Base-by-base conservation (phyloP, 169 alveolate genomes). In the Hepatocystis sp. region DNA sequence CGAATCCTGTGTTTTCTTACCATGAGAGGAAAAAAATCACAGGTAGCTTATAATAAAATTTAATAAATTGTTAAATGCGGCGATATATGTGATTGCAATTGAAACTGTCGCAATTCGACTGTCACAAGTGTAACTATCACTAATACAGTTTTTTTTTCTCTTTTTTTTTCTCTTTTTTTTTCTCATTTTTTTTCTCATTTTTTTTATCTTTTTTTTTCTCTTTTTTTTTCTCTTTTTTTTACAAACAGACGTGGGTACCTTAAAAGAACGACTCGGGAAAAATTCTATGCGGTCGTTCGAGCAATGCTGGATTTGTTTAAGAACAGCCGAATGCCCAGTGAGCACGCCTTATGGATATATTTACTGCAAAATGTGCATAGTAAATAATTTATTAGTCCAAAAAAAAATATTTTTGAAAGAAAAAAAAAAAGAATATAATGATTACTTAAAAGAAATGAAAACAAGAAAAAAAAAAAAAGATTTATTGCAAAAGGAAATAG, bases 331-430 rank as follows among this genome's bases (percentile, higher is more conserved):
- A 52, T 92, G 90, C 46, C 99, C 99, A 0, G 94, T 95, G 32
- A 88, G 95, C 32, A 96, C 98, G 4, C 93, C 94, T n/a, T 86
- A 91, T 71, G 99, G 99, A 1, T 94, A 96, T 90, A 86, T 97
- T 39, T 97, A 94, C 64, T 97, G 99, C 90, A 95, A 94, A 84
- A 95, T 94, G 47, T 97, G 99, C 56, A 95, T 96, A 11, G 65
- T 96, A 42, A 95, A 94, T 68, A 94, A 95, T 81, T 92, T 95
- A 25, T 85, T 95, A 36, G 76, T 86, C 7, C 98, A 97, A 92
- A 94, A 95, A 94, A 91, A 93, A 84, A 85, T 71, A 65, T 55
- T 53, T 66, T 21, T 84, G n/a, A n/a, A n/a, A 2, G 11, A 42
- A 40, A 64, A 47, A 44, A 49, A 65, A 55, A 90, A 56, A 32